Percentiles rank a stretch among this genome's conserved stretches.
Evolutionary conservation across 2,329 filamentous ascomycete species (phyloP).

Genomic region (Mariannaea sp.): DNA sequence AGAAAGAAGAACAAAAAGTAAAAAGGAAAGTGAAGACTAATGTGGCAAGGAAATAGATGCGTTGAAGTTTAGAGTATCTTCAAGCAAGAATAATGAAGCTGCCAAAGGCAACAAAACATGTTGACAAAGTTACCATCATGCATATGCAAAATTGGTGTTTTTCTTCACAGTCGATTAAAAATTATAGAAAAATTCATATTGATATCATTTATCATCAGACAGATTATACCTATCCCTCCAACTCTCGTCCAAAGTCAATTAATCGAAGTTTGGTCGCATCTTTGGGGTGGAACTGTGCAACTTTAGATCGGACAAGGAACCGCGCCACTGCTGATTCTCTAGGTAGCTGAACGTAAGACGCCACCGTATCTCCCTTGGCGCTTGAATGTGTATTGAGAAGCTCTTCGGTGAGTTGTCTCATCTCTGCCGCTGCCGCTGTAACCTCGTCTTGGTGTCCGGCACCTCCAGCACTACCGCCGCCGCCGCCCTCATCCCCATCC

Average conservation of each 20-base stretch:
- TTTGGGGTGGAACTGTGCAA: conserved; percentile 68
- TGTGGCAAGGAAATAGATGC: conserved; percentile 25
- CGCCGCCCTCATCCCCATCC: conserved; percentile 8
- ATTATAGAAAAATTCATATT: no score
- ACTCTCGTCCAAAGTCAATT: conserved; percentile 67
- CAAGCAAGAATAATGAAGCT: no score
- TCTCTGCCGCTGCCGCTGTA: conserved; percentile 58
- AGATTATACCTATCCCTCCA: conserved; percentile 53
- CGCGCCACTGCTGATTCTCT: conserved; percentile 66
- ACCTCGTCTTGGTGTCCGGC: conserved; percentile 51
- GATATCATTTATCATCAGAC: not conserved
- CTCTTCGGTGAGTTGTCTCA: conserved; percentile 64
- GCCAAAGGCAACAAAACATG: no score
- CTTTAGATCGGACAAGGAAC: conserved; percentile 68
- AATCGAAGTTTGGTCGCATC: conserved; percentile 64
- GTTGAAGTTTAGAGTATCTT: no score
- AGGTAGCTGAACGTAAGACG: conserved; percentile 62
- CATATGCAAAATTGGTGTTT: no score
- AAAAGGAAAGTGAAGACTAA: conserved; percentile 21
- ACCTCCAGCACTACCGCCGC: no score
- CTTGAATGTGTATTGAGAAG: conserved; percentile 63
- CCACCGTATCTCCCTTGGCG: conserved; percentile 58
- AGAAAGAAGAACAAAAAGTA: no score
- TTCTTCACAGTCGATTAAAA: no score
- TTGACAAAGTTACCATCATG: no score